phyloP scores from a whole-genome alignment of 2,329 filamentous ascomycete genomes.

The Colletotrichum lupini region DNA sequence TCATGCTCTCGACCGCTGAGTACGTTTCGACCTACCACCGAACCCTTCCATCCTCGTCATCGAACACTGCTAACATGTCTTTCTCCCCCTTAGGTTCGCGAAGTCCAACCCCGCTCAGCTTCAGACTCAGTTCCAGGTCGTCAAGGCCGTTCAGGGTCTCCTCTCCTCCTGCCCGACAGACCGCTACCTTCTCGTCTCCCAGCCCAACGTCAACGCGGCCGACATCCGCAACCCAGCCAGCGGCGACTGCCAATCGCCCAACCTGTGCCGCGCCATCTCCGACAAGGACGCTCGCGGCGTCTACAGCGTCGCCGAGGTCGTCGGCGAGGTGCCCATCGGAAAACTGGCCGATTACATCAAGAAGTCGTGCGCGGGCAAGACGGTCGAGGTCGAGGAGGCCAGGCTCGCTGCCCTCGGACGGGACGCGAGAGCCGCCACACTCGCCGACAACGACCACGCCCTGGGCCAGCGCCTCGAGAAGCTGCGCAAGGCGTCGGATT shows the following conservation, averaged over 20 bases:
- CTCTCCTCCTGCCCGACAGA: constrained; percentile 78
- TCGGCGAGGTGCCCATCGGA: constrained; percentile 57
- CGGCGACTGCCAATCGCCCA: constrained; percentile 61
- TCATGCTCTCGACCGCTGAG: constrained; percentile 87
- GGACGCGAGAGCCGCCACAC: constrained; percentile 52
- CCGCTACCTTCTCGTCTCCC: constrained; percentile 81
- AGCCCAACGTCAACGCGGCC: constrained; percentile 77
- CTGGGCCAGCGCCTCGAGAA: constrained; percentile 60
- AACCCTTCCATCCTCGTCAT: not conserved
- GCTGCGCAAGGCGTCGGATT: constrained; percentile 47
- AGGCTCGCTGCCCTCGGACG: constrained; percentile 53
- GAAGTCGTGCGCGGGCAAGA: constrained; percentile 56
- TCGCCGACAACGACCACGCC: constrained; percentile 62
- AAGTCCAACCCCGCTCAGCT: constrained; percentile 54
- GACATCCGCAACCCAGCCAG: constrained; percentile 68
- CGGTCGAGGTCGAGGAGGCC: constrained; percentile 52
- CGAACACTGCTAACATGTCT: constrained; percentile 15
- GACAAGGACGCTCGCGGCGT: constrained; percentile 49
- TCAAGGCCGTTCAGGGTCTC: constrained; percentile 57
- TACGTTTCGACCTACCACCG: constrained; percentile 57
- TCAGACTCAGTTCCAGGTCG: constrained; percentile 59
- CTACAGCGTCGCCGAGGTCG: constrained; percentile 67
- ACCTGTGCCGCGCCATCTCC: constrained; percentile 57
- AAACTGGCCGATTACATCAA: constrained; percentile 57
- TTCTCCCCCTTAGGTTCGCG: constrained; percentile 44